Evolutionary conservation across 164 flowering plant genomes (phyloP), one percentile per base, ranked within the genome.

Genomic region (Nymphaea colorata): DNA sequence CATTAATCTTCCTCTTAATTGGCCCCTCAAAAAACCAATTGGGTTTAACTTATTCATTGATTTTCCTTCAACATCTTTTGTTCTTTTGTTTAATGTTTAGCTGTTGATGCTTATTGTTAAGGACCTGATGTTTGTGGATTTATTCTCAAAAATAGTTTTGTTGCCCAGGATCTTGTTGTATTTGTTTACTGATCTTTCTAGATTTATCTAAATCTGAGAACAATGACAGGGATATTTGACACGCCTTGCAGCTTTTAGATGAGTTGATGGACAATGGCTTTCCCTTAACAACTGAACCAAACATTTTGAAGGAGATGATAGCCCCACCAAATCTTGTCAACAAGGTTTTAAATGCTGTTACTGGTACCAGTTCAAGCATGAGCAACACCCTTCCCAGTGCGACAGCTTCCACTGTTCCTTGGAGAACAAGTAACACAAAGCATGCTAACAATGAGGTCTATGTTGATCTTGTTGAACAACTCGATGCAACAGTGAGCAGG

Each of bases 231-330:
- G 64, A 62, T 73, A 5, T 70, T 69, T 78, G 71, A 60, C 75
- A 62, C 62, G 59, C 66, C 66, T 74, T 85, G 84, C 90, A 94
- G 99, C 91, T 94, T 75, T 81, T 94, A 69, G 99, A 94, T 79
- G 99, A 94, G 87, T 91, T 94, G 99, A 94, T 94, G 75, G 99
- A 91, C 83, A 94, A 94, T 76, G 99, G 99, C 64, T 90, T 91
- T 78, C 99, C 99, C 68, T 87, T 94, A 60, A 94, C 96, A 43
- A 94, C 98, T 68, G 99, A 94, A 78, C 90, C 88, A 57, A 94
- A 88, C 80, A 88, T 94, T 65, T 76, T 94, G 51, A 83, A 88
- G 68, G 96, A 94, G 72, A 94, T 94, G 96, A 94, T 94, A 70
- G 86, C 98, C 69, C 96, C 98, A 43, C 99, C 99, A 76, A 91